Base-by-base conservation (phyloP, 345 rosid species). In the Trapa bicornis region DNA sequence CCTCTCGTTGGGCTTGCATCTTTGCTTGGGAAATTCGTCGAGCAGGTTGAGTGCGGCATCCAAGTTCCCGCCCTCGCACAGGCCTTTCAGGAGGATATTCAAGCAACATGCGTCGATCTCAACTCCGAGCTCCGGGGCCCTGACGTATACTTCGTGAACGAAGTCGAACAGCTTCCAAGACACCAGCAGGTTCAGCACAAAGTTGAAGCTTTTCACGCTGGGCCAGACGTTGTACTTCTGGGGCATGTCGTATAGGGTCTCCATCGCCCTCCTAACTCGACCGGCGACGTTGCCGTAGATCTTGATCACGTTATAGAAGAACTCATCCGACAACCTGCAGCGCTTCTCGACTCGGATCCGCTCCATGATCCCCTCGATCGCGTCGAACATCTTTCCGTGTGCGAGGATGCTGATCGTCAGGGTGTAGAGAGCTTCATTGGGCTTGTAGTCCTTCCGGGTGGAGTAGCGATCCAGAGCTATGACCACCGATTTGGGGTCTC, bases 11-110 rank as follows among this genome's bases (percentile, higher is more conserved):
- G 92, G 96, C 68, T 63, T 74, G 45, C 90, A 83, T 0, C 87
- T 79, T 66, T 81, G 92, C 63, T 84, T 78, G 75, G 97, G 92
- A 88, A 93, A 93, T 88, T 93, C 98, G 66, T 90, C 97, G 80
- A 93, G 84, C 92, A 90, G 78, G 5, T 90, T 58, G 79, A 78
- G 77, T 61, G 96, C 97, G 68, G 80, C 78, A n/a, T 74, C 74
- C 29, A 88, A 37, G 35, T 83, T 83, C 79, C 94, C 92, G 70
- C 78, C 84, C 76, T 85, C 85, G 48, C 94, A 85, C 48, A 93
- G 50, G 6, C 92, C 97, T 39, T 90, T 93, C 11, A 93, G 75
- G 37, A 93, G 77, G 73, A 93, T 88, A 72, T 90, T 93, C 76
- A 93, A 79, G 64, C 89, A 85, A 67, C 96, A 90, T 41, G 87